phyloP scores from a whole-genome alignment of 2,329 filamentous ascomycete genomes.

The Trichoderma oligosporum region DNA sequence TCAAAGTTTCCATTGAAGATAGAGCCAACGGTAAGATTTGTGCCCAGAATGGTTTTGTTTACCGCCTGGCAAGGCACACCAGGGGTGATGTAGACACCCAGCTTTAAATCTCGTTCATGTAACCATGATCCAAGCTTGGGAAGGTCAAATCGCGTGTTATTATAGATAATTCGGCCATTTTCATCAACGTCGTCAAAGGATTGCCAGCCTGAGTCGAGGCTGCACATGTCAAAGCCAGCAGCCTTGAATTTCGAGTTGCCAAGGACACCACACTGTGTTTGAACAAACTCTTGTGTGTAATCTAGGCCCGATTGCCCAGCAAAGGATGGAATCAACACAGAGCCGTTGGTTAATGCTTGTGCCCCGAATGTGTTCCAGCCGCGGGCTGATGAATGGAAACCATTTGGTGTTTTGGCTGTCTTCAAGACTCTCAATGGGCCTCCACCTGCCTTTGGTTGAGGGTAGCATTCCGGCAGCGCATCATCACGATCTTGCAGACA shows the following conservation, averaged over 20 bases:
- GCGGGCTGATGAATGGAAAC: conserved; percentile 10
- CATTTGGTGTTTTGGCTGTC: background rate
- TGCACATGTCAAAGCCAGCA: conserved; percentile 18
- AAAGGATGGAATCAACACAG: conserved; percentile 8
- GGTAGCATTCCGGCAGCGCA: conserved; percentile 2
- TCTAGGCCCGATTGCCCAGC: conserved; percentile 15
- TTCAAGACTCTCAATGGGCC: conserved; percentile 6
- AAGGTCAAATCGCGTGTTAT: conserved; percentile 17
- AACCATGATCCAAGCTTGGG: conserved; percentile 19
- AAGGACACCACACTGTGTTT: conserved; percentile 20
- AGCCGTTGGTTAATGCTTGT: conserved; percentile 11
- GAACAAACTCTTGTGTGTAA: conserved; percentile 17
- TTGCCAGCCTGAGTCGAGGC: conserved; percentile 30
- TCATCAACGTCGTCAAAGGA: conserved; percentile 15
- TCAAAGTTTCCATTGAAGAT: conserved; percentile 15
- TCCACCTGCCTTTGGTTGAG: background rate
- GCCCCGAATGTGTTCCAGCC: conserved; percentile 12
- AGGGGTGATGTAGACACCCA: conserved; percentile 19
- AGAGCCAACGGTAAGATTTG: conserved; percentile 1
- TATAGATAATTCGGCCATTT: conserved; percentile 17
- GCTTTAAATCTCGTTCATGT: conserved; percentile 8
- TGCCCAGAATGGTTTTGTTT: conserved; percentile 19
- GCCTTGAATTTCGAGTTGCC: conserved; percentile 8
- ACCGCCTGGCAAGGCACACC: conserved; percentile 18
- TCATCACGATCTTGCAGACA: conserved; percentile 11